Conservation (phyloP, 768 basidiomycete genomes). For the Rhizopogon roseolus region DNA sequence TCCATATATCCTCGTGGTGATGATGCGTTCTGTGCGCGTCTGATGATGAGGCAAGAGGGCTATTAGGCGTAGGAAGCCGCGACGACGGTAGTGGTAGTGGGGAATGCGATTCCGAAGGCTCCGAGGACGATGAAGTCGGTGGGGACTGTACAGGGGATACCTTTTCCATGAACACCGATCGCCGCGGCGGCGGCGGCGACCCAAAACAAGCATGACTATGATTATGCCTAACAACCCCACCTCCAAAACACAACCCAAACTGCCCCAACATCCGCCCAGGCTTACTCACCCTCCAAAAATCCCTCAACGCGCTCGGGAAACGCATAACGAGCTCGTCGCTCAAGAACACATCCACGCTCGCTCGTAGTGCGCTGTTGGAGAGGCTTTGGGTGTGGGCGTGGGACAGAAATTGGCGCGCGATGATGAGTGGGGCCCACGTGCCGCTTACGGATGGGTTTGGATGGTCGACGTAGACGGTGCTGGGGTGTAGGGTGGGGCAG, state of each 20-base stretch:
- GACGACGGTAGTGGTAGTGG: background rate
- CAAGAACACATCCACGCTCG: slow-evolving; percentile 49
- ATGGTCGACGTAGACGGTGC: slow-evolving; percentile 45
- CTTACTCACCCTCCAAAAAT: slow-evolving; percentile 46
- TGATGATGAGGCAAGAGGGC: too few species aligned
- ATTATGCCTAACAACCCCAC: slow-evolving; percentile 7
- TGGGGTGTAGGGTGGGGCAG: slow-evolving; percentile 31
- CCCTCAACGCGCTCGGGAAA: slow-evolving; percentile 59
- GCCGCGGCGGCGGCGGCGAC: background rate
- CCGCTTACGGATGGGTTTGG: slow-evolving; percentile 53
- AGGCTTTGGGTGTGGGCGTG: background rate
- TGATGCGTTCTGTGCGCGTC: background rate
- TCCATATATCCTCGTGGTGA: background rate
- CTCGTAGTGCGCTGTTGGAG: slow-evolving; percentile 13
- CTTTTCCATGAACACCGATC: background rate
- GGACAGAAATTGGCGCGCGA: slow-evolving; percentile 41
- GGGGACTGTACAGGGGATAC: background rate
- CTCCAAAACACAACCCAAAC: slow-evolving; percentile 39
- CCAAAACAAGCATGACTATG: too few species aligned
- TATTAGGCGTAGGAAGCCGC: too few species aligned
- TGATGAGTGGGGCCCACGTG: slow-evolving; percentile 64
- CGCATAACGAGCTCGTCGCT: slow-evolving; percentile 56
- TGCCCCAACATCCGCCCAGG: slow-evolving; percentile 46
- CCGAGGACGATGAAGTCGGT: background rate
- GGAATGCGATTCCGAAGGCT: background rate